phyloP scores from a whole-genome alignment of 495 filamentous ascomycete species.

The Tirmania nivea region DNA sequence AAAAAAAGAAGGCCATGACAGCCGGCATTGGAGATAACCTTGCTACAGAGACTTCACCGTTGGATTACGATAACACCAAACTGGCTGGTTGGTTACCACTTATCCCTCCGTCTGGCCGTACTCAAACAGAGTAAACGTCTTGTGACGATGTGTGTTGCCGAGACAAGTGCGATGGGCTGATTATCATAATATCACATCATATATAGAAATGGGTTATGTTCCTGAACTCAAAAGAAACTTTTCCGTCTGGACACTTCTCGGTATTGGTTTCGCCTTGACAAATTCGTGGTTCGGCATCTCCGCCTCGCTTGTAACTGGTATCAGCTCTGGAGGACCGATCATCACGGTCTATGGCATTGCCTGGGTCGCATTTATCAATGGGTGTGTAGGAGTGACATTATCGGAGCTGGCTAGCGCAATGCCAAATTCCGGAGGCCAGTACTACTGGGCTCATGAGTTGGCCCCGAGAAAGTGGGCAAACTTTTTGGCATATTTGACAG shows the following conservation, averaged over 20 bases:
- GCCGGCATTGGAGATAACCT: too few relatives aligned
- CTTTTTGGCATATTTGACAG: slow-evolving; percentile 34
- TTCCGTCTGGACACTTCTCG: slow-evolving; percentile 34
- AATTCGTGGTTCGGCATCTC: slow-evolving; percentile 46
- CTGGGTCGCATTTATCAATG: slow-evolving; percentile 31
- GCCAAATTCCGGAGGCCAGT: slow-evolving; percentile 42
- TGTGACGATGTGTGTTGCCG: slow-evolving; percentile 1
- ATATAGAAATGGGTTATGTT: slow-evolving; percentile 34
- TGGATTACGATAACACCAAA: slow-evolving; percentile 17
- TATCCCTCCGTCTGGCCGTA: background rate
- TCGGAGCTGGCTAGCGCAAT: slow-evolving; percentile 35
- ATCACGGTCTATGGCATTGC: slow-evolving; percentile 40
- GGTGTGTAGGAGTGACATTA: slow-evolving; percentile 33
- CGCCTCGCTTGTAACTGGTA: slow-evolving; percentile 35
- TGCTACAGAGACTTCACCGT: slow-evolving; percentile 1
- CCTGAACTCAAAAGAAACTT: slow-evolving; percentile 39
- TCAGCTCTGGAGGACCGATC: slow-evolving; percentile 38
- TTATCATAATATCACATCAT: background rate
- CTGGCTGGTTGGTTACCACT: slow-evolving; percentile 11
- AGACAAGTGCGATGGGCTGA: background rate
- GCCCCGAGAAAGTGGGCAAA: slow-evolving; percentile 32
- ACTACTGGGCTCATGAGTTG: slow-evolving; percentile 39
- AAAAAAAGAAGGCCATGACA: too few relatives aligned
- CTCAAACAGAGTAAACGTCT: background rate
- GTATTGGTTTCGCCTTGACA: slow-evolving; percentile 38